Percentiles rank a stretch among this genome's conserved stretches.
These are phyloP conservation scores for Cucurbita maxima DNA, from an alignment of 306 rosid species.

Conservation along the genomic window DNA sequence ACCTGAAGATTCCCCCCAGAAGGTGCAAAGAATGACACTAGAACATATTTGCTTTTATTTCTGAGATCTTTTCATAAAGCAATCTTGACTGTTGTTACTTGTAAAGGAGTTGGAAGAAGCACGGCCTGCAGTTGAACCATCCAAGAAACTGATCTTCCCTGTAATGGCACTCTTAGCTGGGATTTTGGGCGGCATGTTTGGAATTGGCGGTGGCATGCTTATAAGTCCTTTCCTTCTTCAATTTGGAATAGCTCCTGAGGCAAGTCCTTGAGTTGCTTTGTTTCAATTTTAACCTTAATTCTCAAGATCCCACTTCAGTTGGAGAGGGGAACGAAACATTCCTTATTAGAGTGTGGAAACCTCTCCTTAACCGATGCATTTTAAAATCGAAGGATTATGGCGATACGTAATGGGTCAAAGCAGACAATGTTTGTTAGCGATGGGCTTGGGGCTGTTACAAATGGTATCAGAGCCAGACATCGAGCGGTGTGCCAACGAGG, in stretches of 20 bases:
- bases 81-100: background rate
- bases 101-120: background rate
- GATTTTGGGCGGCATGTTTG: slow-evolving; percentile 67
- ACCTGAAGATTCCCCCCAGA: slow-evolving; percentile 20
- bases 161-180: slow-evolving; percentile 68
- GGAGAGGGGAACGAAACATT: no score
- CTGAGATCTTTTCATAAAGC: background rate
- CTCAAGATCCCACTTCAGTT: no score
- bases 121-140: slow-evolving; percentile 8
- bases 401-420: no score
- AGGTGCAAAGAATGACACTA: slow-evolving; percentile 2
- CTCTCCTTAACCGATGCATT: no score
- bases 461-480: no score
- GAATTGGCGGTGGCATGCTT: slow-evolving; percentile 93
- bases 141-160: slow-evolving; percentile 48
- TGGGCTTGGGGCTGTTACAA: no score
- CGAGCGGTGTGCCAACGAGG: no score
- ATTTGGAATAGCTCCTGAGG: slow-evolving; percentile 65
- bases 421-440: no score
- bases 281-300: no score
- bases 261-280: background rate
- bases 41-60: background rate
- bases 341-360: no score
- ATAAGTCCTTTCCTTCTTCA: slow-evolving; percentile 87
- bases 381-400: no score